phyloP scores from a whole-genome alignment of 1,139 yeast genomes.

The Arxiozyma bovina region DNA sequence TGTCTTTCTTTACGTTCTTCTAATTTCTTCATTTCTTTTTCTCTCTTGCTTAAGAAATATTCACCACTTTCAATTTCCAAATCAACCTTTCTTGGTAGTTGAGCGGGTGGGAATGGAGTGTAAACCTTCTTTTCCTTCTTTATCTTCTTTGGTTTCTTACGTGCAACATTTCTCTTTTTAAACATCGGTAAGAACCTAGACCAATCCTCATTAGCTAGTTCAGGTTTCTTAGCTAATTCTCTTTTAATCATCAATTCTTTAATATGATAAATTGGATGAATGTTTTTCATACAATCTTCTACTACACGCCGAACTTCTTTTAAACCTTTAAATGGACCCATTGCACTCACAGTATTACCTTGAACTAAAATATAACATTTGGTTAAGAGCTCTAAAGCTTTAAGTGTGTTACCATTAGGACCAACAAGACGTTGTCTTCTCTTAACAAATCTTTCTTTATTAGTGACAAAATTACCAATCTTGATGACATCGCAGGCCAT shows the following conservation, averaged over 20 bases:
- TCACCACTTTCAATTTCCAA: conserved; percentile 97
- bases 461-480: conserved; percentile 80
- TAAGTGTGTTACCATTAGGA: conserved; percentile 92
- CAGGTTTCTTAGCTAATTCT: conserved; percentile 90
- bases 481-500: conserved; percentile 93
- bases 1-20: conserved; percentile 76
- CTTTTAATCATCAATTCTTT: conserved; percentile 96
- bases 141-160: conserved; percentile 72
- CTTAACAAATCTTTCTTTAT: conserved; percentile 88
- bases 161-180: conserved; percentile 90
- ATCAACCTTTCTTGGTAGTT: conserved; percentile 94
- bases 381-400: conserved; percentile 87
- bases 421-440: conserved; percentile 96
- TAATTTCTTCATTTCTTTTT: conserved; percentile 62
- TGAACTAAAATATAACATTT: conserved; percentile 92
- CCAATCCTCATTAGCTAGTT: conserved; percentile 94
- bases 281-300: conserved; percentile 93
- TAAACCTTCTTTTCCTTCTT: conserved; percentile 71
- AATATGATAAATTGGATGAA: conserved; percentile 94
- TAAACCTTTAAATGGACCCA: conserved; percentile 94
- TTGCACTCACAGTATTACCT: conserved; percentile 93
- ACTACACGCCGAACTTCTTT: conserved; percentile 90
- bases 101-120: conserved; percentile 99
- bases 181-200: conserved; percentile 92
- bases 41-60: conserved; percentile 81